phyloP scores from a whole-genome alignment of 371 early-diverging fungal species.

The Neoconidiobolus thromboides region DNA sequence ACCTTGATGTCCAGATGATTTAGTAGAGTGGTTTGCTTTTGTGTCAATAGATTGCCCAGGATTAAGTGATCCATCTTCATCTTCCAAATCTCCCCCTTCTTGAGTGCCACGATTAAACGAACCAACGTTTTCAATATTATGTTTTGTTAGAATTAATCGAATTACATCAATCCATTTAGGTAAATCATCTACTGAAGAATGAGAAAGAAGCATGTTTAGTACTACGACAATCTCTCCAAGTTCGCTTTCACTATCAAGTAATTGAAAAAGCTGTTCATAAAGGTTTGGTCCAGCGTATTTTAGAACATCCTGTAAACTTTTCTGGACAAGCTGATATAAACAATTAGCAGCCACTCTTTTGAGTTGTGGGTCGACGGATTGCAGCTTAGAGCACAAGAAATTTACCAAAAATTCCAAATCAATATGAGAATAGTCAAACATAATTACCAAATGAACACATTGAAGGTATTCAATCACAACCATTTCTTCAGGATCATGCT shows the following conservation, averaged over 20 bases:
- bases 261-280: constrained; percentile 62
- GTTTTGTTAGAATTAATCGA: constrained; percentile 43
- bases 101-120: constrained; percentile 4
- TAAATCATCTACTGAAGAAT: constrained; percentile 48
- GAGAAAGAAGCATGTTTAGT: constrained; percentile 43
- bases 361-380: constrained; percentile 38
- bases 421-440: constrained; percentile 66
- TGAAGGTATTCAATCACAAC: constrained; percentile 74
- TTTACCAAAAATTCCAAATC: constrained; percentile 47
- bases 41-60: neutral
- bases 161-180: constrained; percentile 73
- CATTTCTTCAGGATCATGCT: constrained; percentile 52
- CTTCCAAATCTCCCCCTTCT: neutral
- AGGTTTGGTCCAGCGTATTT: constrained; percentile 39
- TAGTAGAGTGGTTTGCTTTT: constrained; percentile 5
- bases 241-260: constrained; percentile 57
- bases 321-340: constrained; percentile 65
- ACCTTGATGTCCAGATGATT: neutral
- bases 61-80: constrained; percentile 12
- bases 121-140: constrained; percentile 8
- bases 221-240: constrained; percentile 71
- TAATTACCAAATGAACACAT: constrained; percentile 71
- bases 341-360: constrained; percentile 68
- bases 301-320: constrained; percentile 54
- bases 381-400: constrained; percentile 38